Evolutionary conservation across 495 filamentous ascomycete genomes (phyloP), one percentile per base, ranked within the genome.

Genomic region (Xylaria sp.): DNA sequence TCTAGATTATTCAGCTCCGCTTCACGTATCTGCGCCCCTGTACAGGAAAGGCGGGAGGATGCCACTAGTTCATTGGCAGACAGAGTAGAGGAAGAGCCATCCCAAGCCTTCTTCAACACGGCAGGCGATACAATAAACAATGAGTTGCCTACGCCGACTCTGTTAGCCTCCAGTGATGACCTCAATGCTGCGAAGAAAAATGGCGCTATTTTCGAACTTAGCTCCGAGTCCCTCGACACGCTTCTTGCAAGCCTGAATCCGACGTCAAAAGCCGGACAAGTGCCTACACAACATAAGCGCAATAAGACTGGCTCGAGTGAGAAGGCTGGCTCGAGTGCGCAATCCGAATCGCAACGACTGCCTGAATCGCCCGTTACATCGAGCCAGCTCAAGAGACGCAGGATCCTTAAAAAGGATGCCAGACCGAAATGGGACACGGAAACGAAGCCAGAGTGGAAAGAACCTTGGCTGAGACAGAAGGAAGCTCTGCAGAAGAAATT

Each of bases 391-490:
- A 78, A 76, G 63, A 61, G 69, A 67, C 48, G 43, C 58, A 74
- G 78, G 73, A 74, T 73, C 11, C 24, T 73, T 6, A 73, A 72
- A 55, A 68, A 72, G 8, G 61, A 68, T 4, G 29, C 29, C 58
- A 19, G 58, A 64, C 41, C n/a, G 6, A 40, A 44, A 57, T 33
- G 29, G 24, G 4, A 29, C 41, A 29, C n/a, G 6, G 43, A 29
- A 40, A 2, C 11, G n/a, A 19, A 8, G 17, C 3, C 1, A 9
- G 1, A 2, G 4, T 33, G 43, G 53, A 69, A 63, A 61, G 88
- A 92, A 73, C 58, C 64, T 3, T 97, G 94, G 94, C 85, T 88
- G 73, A 80, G 89, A 12, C 89, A 97, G 58, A 97, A 97, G 79
- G 79, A 78, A 0, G 89, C 87, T 0, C 77, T 95, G 21, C 81